phyloP scores from a whole-genome alignment of 2,329 filamentous ascomycete species.

The Colletotrichum karsti region DNA sequence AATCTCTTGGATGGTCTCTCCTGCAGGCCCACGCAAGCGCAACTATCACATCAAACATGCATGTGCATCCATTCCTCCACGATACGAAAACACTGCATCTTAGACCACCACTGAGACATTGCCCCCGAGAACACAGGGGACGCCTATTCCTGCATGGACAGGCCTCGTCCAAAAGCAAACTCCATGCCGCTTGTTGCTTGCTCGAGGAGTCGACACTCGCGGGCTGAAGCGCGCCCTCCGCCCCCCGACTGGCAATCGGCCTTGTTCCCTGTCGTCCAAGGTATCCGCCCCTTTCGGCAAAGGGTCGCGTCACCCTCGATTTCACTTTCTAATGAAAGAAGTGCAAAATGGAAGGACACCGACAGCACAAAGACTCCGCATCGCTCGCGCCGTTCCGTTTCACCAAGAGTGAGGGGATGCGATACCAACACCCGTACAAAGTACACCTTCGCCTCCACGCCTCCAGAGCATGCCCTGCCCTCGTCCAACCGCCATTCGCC shows the following conservation, averaged over 20 bases:
- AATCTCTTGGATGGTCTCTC: not conserved
- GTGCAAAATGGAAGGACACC: conserved; percentile 7
- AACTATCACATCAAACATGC: not conserved
- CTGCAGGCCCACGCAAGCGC: not conserved
- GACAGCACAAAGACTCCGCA: conserved; percentile 25
- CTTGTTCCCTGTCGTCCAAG: conserved; percentile 5
- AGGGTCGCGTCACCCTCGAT: not conserved
- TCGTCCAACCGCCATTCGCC: not conserved
- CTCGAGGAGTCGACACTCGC: too few relatives aligned
- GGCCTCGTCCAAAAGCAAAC: conserved; percentile 12
- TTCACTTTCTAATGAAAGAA: not conserved
- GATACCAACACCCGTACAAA: not conserved
- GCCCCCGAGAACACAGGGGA: not conserved
- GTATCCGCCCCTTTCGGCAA: not conserved
- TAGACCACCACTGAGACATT: not conserved
- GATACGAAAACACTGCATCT: conserved; percentile 1
- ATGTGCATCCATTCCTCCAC: conserved; percentile 8
- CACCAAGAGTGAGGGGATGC: conserved; percentile 12
- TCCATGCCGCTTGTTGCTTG: not conserved
- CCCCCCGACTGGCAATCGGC: not conserved
- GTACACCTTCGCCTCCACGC: not conserved
- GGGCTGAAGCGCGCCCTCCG: not conserved
- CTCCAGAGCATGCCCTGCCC: not conserved
- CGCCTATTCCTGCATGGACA: not conserved
- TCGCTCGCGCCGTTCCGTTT: conserved; percentile 20